These are phyloP conservation scores for Daldinia vernicosa DNA, from an alignment of 495 filamentous ascomycete species.

Conservation along the genomic window DNA sequence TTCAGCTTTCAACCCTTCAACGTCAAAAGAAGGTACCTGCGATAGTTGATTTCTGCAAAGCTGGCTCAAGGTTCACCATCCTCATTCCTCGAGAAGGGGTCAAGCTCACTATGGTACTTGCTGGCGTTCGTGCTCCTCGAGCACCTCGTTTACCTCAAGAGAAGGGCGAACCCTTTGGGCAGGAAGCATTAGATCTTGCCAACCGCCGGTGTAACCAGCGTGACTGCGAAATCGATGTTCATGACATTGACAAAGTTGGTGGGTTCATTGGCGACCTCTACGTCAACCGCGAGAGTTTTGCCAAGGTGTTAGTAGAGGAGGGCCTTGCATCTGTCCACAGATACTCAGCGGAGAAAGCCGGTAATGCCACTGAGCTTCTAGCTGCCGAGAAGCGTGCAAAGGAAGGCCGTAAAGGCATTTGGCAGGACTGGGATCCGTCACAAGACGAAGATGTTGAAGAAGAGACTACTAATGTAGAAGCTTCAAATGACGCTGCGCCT, in stretches of 20 bases:
- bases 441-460: conserved; percentile 71
- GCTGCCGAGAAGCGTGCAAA: conserved; percentile 90
- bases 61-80: conserved; percentile 91
- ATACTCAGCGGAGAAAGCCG: conserved; percentile 95
- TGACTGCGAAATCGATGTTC: conserved; percentile 95
- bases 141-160: conserved; percentile 81
- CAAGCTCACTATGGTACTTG: conserved; percentile 94
- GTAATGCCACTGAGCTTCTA: conserved; percentile 84
- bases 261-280: conserved; percentile 97
- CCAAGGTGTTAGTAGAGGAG: conserved; percentile 92
- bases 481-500: conserved; percentile 56
- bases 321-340: conserved; percentile 89
- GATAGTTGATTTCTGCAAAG: conserved; percentile 96
- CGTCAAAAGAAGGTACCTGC: conserved; percentile 93
- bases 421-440: conserved; percentile 92
- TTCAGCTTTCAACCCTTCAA: conserved; percentile 83
- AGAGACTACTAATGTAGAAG: conserved; percentile 60
- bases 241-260: conserved; percentile 93
- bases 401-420: conserved; percentile 83
- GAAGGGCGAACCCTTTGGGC: conserved; percentile 89
- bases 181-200: conserved; percentile 91
- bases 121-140: conserved; percentile 89
- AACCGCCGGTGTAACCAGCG: conserved; percentile 89
- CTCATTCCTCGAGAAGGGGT: conserved; percentile 91
- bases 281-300: conserved; percentile 94